Conservation (phyloP, 2,329 filamentous ascomycete species). For the Aaosphaeria pasadenensis region DNA sequence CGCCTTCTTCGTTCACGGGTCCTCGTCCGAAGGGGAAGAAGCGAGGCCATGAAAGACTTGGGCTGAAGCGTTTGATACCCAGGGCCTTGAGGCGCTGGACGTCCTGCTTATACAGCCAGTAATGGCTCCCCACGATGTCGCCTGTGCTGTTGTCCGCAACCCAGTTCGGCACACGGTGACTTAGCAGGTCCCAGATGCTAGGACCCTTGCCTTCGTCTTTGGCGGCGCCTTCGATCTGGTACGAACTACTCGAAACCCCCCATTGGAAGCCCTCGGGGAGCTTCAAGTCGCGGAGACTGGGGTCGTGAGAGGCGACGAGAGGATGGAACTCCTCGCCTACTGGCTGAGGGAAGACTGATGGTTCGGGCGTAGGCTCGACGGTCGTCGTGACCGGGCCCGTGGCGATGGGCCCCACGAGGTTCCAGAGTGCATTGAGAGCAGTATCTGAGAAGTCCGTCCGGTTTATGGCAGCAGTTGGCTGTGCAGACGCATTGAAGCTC, state of each 20-base stretch:
- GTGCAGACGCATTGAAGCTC: conserved; percentile 43
- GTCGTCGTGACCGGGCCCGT: conserved; percentile 43
- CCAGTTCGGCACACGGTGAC: conserved; percentile 39
- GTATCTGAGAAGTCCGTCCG: conserved; percentile 48
- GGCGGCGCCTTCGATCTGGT: conserved; percentile 45
- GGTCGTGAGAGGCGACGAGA: conserved; percentile 37
- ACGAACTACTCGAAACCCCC: conserved; percentile 41
- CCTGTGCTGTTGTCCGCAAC: conserved; percentile 42
- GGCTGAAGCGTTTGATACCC: conserved; percentile 32
- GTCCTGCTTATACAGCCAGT: conserved; percentile 45
- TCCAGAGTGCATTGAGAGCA: conserved; percentile 46
- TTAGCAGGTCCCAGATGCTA: conserved; percentile 45
- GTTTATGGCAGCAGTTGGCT: conserved; percentile 40
- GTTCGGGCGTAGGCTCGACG: conserved; percentile 43
- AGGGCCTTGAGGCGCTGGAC: conserved; percentile 36
- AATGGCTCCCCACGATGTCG: conserved; percentile 41
- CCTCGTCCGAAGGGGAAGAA: conserved; percentile 40
- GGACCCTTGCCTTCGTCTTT: conserved; percentile 43
- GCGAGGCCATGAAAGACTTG: conserved; percentile 38
- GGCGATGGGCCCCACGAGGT: conserved; percentile 43
- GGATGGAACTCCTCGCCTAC: conserved; percentile 39
- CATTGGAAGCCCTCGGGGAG: conserved; percentile 44
- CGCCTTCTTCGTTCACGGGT: conserved; percentile 33
- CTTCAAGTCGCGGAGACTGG: conserved; percentile 32
- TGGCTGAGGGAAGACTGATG: conserved; percentile 38